Conservation (phyloP, 139 green algal genomes). For the Chlamydomonas applanata region DNA sequence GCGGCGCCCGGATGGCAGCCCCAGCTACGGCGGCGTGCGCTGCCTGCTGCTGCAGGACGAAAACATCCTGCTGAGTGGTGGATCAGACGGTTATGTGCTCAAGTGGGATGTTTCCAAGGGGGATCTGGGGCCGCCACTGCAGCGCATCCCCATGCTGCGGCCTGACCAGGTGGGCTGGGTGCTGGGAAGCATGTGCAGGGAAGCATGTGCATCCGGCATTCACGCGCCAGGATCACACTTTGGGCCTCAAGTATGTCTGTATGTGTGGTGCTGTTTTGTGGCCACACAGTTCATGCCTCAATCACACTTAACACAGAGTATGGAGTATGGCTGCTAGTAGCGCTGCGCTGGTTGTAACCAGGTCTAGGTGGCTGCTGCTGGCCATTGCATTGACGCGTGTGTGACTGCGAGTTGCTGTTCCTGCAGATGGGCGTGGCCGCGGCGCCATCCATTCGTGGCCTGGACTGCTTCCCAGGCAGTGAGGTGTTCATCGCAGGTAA, state of each 20-base stretch:
- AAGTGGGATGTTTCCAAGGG: conserved; percentile 57
- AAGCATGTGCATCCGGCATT: too few species aligned
- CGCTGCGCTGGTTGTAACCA: too few species aligned
- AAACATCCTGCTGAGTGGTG: conserved; percentile 34
- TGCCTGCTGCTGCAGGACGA: conserved; percentile 41
- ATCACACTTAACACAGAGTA: too few species aligned
- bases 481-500: conserved; percentile 50
- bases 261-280: too few species aligned
- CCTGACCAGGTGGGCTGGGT: conserved; percentile 18
- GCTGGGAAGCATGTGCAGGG: too few species aligned
- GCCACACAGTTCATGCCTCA: too few species aligned
- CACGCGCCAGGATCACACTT: too few species aligned
- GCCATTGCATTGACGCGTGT: background rate
- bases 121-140: conserved; percentile 41
- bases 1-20: conserved; percentile 35
- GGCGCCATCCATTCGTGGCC: background rate
- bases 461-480: conserved; percentile 11
- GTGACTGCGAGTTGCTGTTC: background rate
- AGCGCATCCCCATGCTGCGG: conserved; percentile 38
- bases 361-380: background rate
- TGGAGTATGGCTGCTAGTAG: too few species aligned
- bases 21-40: conserved; percentile 35
- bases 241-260: too few species aligned
- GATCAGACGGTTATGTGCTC: conserved; percentile 45
- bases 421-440: conserved; percentile 13